Evolutionary conservation across 2,329 filamentous ascomycete genomes (phyloP), one percentile per base, ranked within the genome.

Genomic region (Pseudocercospora crystallina): DNA sequence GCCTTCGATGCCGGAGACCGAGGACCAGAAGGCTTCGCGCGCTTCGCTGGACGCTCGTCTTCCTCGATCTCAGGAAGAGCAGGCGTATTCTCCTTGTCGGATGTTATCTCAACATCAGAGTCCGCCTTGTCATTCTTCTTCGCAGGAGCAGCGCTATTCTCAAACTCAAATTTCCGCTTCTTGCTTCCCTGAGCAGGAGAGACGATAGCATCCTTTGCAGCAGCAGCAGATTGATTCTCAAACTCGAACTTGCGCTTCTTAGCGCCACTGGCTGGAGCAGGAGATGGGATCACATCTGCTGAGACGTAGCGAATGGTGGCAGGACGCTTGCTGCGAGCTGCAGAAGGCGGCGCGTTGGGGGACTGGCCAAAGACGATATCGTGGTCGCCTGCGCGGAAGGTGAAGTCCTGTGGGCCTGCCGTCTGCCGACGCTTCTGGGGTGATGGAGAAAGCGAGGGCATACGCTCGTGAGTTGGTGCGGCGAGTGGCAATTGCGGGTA

Each of bases 231-330:
- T 13, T 40, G 44, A 47, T 67, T 65, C 56, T 68, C 65, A 43
- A 66, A 59, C 11, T 63, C 59, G 56, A 74, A 66, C 61, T 76
- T 77, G 51, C 75, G 70, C 65, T 77, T 76, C 62, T 73, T 76
- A 47, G 57, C 65, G 13, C 61, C 63, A 9, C 46, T 53, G 5
- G 47, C 54, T 26, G 59, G 45, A 20, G 51, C 49, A 57, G 54
- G 51, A 12, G 46, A 35, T 3, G 41, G 15, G 13, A 40, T 35
- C 13, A 56, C 69, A 56, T 67, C 65, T 11, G 67, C 67, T 47
- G 74, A 70, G 54, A 76, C 75, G 60, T 71, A 71, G 34, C 74
- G 68, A 15, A 77, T 76, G 47, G 72, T 68, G 29, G 73, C 49
- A 8, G 53, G 49, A 5, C 58, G 69, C 50, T 73, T 73, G 13